Percentiles rank a stretch among this genome's conserved stretches.
Conservation (phyloP, 305 asterid genomes). For the Rubia peregrina region DNA sequence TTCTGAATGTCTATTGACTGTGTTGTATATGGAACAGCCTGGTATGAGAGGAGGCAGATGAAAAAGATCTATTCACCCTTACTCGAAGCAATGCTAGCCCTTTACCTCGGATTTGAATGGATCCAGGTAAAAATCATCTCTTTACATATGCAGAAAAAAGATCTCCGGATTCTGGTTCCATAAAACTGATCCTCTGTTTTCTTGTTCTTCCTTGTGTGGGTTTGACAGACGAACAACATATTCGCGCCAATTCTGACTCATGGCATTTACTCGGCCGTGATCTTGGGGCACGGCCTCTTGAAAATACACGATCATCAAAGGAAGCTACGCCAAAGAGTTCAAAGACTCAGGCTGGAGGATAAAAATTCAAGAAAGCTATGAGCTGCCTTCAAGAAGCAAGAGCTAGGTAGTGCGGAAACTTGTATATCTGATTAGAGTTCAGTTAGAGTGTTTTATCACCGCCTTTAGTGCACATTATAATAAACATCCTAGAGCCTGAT, state of each 20-base stretch:
- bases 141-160: not conserved
- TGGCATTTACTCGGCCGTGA: conserved; percentile 77
- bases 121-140: conserved; percentile 48
- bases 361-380: conserved; percentile 28
- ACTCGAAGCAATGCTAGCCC: conserved; percentile 71
- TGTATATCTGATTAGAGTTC: conserved; percentile 15
- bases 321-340: conserved; percentile 68
- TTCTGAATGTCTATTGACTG: not conserved
- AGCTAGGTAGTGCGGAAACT: conserved; percentile 19
- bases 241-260: conserved; percentile 86
- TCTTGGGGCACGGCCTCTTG: conserved; percentile 90
- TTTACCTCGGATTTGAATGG: conserved; percentile 95
- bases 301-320: conserved; percentile 82
- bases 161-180: not conserved
- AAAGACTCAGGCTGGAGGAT: conserved; percentile 49
- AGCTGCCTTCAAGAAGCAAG: conserved; percentile 7
- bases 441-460: not conserved
- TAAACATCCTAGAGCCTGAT: conserved; percentile 1
- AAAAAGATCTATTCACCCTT: conserved; percentile 91
- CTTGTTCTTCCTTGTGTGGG: conserved; percentile 16
- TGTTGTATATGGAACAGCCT: conserved; percentile 46
- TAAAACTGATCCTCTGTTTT: not conserved
- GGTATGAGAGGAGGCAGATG: conserved; percentile 91
- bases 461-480: not conserved
- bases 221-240: conserved; percentile 63